Conservation (phyloP, 441 rosid species). For the Aleurites moluccanus region DNA sequence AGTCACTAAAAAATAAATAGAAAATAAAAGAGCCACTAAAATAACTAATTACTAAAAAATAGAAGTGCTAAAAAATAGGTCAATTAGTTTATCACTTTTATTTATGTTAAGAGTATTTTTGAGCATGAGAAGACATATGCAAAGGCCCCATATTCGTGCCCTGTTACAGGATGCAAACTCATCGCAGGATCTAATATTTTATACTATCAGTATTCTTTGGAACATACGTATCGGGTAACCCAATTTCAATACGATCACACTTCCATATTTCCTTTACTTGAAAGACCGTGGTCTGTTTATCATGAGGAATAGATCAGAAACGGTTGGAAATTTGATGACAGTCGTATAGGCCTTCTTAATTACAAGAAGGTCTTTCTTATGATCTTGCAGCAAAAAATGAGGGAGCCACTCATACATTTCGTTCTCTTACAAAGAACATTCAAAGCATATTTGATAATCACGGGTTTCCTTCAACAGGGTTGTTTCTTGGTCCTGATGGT, state of each 20-base stretch:
- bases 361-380: neutral
- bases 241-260: neutral
- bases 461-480: neutral
- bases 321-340: too few species aligned
- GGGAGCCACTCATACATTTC: neutral
- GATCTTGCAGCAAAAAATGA: neutral
- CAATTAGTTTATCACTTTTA: too few species aligned
- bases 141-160: conserved; percentile 21
- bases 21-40: too few species aligned
- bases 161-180: neutral
- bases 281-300: too few species aligned
- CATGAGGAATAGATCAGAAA: too few species aligned
- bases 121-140: conserved; percentile 22
- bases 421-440: neutral
- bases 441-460: neutral
- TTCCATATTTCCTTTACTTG: too few species aligned
- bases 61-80: too few species aligned
- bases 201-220: neutral
- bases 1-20: too few species aligned
- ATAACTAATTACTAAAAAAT: too few species aligned
- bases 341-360: neutral
- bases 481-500: neutral
- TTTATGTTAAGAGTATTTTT: conserved; percentile 25
- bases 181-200: accelerated
- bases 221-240: neutral